phyloP scores from a whole-genome alignment of 2,329 filamentous ascomycete genomes.

The Rhynchosporium secalis region DNA sequence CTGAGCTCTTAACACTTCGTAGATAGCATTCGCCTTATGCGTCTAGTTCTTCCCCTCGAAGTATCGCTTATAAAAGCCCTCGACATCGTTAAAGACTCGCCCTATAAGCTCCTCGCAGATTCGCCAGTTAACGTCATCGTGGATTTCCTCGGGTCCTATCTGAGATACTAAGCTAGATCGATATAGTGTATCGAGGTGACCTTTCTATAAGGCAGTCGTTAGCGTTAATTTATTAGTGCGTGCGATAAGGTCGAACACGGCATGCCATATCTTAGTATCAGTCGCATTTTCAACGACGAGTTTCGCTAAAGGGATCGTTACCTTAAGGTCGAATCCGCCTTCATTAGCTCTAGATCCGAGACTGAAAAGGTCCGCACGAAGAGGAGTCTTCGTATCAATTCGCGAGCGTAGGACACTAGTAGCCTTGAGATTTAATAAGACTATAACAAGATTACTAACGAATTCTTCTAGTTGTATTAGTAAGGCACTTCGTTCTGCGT shows the following conservation, averaged over 20 bases:
- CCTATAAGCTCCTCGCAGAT: conserved; percentile 35
- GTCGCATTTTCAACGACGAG: neutral
- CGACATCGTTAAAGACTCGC: conserved; percentile 33
- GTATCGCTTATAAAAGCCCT: conserved; percentile 30
- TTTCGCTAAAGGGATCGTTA: neutral
- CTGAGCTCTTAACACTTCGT: conserved; percentile 29
- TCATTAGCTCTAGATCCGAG: too few species aligned
- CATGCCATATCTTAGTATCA: neutral
- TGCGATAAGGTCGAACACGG: neutral
- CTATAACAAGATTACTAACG: too few species aligned
- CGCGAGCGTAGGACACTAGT: too few species aligned
- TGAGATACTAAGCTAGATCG: conserved; percentile 32
- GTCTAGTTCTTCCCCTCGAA: conserved; percentile 30
- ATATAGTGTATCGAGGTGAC: conserved; percentile 29
- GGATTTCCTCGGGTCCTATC: conserved; percentile 32
- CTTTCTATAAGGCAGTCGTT: neutral
- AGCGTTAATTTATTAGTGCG: neutral
- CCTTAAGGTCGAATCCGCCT: neutral
- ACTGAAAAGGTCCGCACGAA: too few species aligned
- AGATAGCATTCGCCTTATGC: conserved; percentile 31
- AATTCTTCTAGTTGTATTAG: too few species aligned
- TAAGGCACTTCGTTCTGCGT: too few species aligned
- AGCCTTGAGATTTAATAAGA: too few species aligned
- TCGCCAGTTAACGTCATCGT: conserved; percentile 34
- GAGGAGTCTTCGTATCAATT: too few species aligned